These are phyloP conservation scores for Boletus patriciae DNA, from an alignment of 768 basidiomycete species.

Conservation along the genomic window DNA sequence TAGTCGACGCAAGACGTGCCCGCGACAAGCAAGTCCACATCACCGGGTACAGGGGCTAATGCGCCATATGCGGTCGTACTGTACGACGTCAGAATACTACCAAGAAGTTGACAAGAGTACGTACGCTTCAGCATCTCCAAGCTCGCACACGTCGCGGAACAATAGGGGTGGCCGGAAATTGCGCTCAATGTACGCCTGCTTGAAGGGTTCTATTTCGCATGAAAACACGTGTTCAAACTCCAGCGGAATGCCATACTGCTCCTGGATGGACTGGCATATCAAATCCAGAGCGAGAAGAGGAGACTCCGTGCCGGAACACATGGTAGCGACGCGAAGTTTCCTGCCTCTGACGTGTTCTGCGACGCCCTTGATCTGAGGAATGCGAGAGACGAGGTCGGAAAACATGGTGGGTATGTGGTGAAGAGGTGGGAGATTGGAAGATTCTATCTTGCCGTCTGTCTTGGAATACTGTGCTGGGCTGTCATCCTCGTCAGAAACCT, in stretches of 20 bases:
- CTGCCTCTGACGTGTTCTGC: slow-evolving; percentile 70
- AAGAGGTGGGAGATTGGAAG: slow-evolving; percentile 75
- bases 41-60: slow-evolving; percentile 79
- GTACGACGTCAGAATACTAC: background rate
- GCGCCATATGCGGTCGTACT: slow-evolving; percentile 94
- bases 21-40: slow-evolving; percentile 87
- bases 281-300: slow-evolving; percentile 87
- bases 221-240: slow-evolving; percentile 92
- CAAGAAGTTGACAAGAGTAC: slow-evolving; percentile 26
- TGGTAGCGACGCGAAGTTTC: slow-evolving; percentile 90
- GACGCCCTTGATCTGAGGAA: slow-evolving; percentile 64
- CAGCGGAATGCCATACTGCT: slow-evolving; percentile 62
- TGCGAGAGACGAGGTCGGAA: slow-evolving; percentile 64
- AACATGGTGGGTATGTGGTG: slow-evolving; percentile 72
- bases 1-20: slow-evolving; percentile 98
- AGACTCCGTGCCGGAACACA: slow-evolving; percentile 97
- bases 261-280: slow-evolving; percentile 72
- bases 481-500: slow-evolving; percentile 33
- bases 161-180: slow-evolving; percentile 92
- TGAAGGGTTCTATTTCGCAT: slow-evolving; percentile 96
- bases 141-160: slow-evolving; percentile 92
- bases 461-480: slow-evolving; percentile 36
- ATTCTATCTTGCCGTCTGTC: slow-evolving; percentile 45
- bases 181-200: slow-evolving; percentile 95
- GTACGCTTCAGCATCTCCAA: slow-evolving; percentile 76